These are phyloP conservation scores for Physocladia obscura DNA, from an alignment of 192 early-diverging fungal genomes.

Conservation along the genomic window DNA sequence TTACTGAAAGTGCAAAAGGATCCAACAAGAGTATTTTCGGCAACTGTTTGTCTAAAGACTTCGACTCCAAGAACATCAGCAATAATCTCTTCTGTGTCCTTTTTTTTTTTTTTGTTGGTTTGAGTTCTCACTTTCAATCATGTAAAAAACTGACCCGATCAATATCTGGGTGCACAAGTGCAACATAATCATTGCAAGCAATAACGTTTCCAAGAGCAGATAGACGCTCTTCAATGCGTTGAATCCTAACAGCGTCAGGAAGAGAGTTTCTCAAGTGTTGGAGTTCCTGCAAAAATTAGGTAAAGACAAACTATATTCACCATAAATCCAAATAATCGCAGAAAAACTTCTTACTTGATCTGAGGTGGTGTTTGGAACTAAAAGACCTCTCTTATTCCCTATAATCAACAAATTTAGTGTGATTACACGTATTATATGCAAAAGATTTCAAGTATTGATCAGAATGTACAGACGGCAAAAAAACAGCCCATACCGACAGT, in stretches of 20 bases:
- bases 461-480: too few species aligned
- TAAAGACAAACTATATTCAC: background rate
- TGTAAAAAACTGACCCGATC: conserved; percentile 59
- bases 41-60: conserved; percentile 97
- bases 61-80: conserved; percentile 96
- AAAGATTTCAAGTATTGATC: too few species aligned
- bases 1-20: conserved; percentile 94
- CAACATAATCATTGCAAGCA: conserved; percentile 99
- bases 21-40: conserved; percentile 95
- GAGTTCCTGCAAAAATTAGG: conserved; percentile 64
- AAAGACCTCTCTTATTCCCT: conserved; percentile 91
- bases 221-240: conserved; percentile 95
- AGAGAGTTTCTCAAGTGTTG: conserved; percentile 96
- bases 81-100: conserved; percentile 98
- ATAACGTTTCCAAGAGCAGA: conserved; percentile 98
- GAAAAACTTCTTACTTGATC: conserved; percentile 50
- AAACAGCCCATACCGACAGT: conserved; percentile 54
- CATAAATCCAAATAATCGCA: conserved; percentile 43
- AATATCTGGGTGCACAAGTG: conserved; percentile 96
- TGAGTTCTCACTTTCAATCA: background rate
- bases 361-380: conserved; percentile 93
- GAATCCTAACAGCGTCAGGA: conserved; percentile 88
- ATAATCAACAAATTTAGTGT: too few species aligned
- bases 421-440: too few species aligned
- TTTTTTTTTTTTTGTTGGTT: background rate